Percentiles rank a stretch among this genome's conserved stretches.
phyloP scores from a whole-genome alignment of 495 filamentous ascomycete species.

The Aspergillus ostianus region DNA sequence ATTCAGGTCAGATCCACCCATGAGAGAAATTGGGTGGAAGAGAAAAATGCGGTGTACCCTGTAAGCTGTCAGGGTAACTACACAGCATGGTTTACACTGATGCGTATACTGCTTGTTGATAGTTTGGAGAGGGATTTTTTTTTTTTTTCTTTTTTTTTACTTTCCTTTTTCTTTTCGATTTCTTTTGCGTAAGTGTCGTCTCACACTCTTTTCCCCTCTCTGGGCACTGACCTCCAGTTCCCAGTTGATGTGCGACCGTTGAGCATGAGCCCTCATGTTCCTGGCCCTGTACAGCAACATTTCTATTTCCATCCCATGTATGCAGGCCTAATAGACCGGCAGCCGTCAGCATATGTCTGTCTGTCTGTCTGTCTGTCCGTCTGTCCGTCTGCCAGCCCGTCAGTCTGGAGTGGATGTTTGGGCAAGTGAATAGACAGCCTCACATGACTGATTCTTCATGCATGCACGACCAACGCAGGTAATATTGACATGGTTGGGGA shows the following conservation, averaged over 20 bases:
- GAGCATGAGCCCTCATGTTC: constrained; percentile 1
- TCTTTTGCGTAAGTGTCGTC: not conserved
- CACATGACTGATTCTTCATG: constrained; percentile 48
- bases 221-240: not conserved
- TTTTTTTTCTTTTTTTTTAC: not conserved
- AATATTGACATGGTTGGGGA: constrained; percentile 19
- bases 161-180: not conserved
- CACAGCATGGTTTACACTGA: not conserved
- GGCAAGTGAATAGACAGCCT: constrained; percentile 14
- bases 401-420: not conserved
- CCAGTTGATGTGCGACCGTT: constrained; percentile 5
- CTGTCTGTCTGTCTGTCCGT: not conserved
- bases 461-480: constrained; percentile 30
- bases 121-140: not conserved
- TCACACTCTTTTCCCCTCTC: not conserved
- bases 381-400: too few species aligned
- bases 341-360: not conserved
- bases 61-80: not conserved
- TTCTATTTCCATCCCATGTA: constrained; percentile 6
- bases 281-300: not conserved
- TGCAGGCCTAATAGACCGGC: constrained; percentile 9
- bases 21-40: not conserved
- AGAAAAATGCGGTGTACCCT: not conserved
- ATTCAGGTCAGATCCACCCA: not conserved
- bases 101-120: not conserved